Conservation (phyloP, 2,329 filamentous ascomycete genomes). For the Thelonectria rubi region DNA sequence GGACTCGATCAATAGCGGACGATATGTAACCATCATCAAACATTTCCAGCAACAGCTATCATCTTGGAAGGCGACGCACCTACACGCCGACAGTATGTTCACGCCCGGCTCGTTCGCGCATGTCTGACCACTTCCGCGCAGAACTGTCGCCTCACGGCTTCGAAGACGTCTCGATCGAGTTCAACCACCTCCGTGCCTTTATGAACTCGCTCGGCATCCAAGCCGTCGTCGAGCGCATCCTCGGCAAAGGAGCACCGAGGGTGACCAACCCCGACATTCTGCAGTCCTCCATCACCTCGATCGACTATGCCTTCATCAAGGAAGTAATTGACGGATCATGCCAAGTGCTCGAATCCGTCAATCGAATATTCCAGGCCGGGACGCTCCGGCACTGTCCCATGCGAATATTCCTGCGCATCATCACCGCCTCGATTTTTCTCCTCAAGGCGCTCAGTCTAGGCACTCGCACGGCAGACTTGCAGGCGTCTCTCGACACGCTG, state of each 20-base stretch:
- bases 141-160: conserved; percentile 27
- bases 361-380: conserved; percentile 55
- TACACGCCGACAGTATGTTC: conserved; percentile 9
- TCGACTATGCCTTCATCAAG: conserved; percentile 64
- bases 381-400: conserved; percentile 62
- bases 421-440: conserved; percentile 63
- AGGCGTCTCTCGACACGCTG: conserved; percentile 17
- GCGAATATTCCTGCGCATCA: conserved; percentile 62
- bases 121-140: neutral
- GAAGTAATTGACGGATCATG: conserved; percentile 64
- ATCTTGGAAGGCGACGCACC: conserved; percentile 19
- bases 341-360: conserved; percentile 59
- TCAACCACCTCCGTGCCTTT: conserved; percentile 53
- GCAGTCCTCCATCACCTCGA: conserved; percentile 53
- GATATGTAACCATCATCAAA: conserved; percentile 29
- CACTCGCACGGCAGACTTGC: conserved; percentile 21
- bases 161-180: conserved; percentile 60
- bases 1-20: conserved; percentile 4
- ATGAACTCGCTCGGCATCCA: conserved; percentile 62
- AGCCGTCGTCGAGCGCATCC: conserved; percentile 59
- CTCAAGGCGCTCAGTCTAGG: conserved; percentile 48
- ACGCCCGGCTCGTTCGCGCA: too few relatives aligned
- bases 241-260: conserved; percentile 23
- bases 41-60: conserved; percentile 29
- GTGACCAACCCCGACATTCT: conserved; percentile 9